Evolutionary conservation across 1,139 yeast genomes (phyloP).

Genomic region (Taphrina wiesneri): DNA sequence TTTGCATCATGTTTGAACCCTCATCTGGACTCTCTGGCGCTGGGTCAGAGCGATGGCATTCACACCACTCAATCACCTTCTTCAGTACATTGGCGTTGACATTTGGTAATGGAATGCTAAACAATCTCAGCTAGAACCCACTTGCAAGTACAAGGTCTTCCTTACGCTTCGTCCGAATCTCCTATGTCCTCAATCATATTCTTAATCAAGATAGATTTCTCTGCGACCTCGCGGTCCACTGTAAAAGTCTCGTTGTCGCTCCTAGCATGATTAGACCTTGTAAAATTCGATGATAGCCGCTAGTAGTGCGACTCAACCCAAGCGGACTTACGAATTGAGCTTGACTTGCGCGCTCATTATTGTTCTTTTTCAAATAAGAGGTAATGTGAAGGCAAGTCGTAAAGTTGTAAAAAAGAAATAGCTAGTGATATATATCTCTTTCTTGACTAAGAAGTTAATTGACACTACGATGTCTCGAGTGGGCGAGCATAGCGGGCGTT

Average conservation of each 20-base stretch:
- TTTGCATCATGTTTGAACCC: conserved; percentile 48
- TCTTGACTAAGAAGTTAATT: not conserved
- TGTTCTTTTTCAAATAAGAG: no score
- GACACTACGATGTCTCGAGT: not conserved
- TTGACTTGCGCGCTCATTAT: conserved; percentile 21
- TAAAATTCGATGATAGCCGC: not conserved
- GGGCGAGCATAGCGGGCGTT: not conserved
- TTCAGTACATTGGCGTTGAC: conserved; percentile 66
- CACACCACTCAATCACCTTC: conserved; percentile 96
- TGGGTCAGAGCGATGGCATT: conserved; percentile 81
- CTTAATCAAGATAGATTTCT: conserved; percentile 81
- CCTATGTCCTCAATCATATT: conserved; percentile 83
- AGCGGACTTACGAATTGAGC: conserved; percentile 10
- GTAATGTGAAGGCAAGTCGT: not conserved
- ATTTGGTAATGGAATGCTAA: conserved; percentile 68
- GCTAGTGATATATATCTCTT: no score
- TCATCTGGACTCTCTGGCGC: conserved; percentile 16
- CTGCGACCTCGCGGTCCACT: conserved; percentile 74
- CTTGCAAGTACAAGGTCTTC: conserved; percentile 40
- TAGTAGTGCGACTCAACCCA: not conserved
- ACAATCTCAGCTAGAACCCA: conserved; percentile 54
- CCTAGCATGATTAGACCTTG: not conserved
- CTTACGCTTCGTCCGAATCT: conserved; percentile 46
- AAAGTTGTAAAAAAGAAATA: no score
- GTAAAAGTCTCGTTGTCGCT: conserved; percentile 49